These are phyloP conservation scores for Blastobotrys muscicola DNA, from an alignment of 805 yeast genomes.

Conservation along the genomic window DNA sequence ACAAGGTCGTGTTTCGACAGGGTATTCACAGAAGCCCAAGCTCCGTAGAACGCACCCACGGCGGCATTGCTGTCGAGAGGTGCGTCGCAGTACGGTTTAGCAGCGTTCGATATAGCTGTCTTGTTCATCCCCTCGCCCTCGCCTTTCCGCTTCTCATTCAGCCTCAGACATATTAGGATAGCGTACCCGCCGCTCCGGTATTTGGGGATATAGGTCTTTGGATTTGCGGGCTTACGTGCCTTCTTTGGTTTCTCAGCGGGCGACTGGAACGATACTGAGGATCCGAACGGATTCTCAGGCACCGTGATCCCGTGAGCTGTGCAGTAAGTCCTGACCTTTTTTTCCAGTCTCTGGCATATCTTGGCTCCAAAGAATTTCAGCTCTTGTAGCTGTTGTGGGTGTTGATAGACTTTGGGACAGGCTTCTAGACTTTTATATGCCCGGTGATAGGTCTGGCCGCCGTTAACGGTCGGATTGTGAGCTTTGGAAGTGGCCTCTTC, in stretches of 20 bases:
- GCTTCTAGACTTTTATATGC: constrained; percentile 47
- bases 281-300: constrained; percentile 31
- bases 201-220: constrained; percentile 53
- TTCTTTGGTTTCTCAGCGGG: constrained; percentile 11
- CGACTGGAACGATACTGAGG: constrained; percentile 6
- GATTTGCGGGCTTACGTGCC: constrained; percentile 21
- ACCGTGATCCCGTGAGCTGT: constrained; percentile 36
- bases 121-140: constrained; percentile 49
- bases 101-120: constrained; percentile 46
- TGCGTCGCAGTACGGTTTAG: constrained; percentile 33
- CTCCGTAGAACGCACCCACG: constrained; percentile 14
- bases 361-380: constrained; percentile 68
- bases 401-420: constrained; percentile 36
- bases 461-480: constrained; percentile 12
- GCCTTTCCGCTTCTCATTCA: constrained; percentile 17
- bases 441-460: constrained; percentile 34
- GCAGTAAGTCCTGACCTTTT: constrained; percentile 46
- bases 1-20: constrained; percentile 55
- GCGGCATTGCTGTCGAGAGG: constrained; percentile 22
- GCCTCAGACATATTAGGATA: constrained; percentile 50
- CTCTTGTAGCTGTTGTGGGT: constrained; percentile 48
- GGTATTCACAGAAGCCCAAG: constrained; percentile 39
- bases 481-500: constrained; percentile 11
- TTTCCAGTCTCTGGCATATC: constrained; percentile 43
- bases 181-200: constrained; percentile 82